Base-by-base conservation (phyloP, 2,329 filamentous ascomycete species). In the Arthrobotrys sphaeroides region DNA sequence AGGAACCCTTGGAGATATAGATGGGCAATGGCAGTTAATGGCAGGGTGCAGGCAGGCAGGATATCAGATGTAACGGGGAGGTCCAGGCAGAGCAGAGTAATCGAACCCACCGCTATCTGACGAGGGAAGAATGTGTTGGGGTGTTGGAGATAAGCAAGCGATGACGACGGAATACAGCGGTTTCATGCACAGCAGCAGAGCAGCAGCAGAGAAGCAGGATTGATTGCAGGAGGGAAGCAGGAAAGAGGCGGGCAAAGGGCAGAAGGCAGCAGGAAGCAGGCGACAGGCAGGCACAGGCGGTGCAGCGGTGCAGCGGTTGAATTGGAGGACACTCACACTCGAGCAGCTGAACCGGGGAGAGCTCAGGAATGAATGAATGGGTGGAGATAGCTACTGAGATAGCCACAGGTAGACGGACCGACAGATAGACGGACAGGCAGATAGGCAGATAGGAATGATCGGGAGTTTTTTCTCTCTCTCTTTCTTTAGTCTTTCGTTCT, bases 81-180 rank as follows among this genome's bases (percentile, higher is more conserved):
- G 51, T 68, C 51, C 51, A 51, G 64, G 40, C 51, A 57, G 31
- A 20, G 36, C 16, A 45, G 28, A 33, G 12, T 43, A n/a, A n/a
- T n/a, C n/a, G n/a, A 33, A 45, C 47, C 47, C 38, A n/a, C 61
- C 18, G 61, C 31, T 65, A 65, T 40, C 47, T 28, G 42, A 51
- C 24, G 28, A 4, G 20, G 18, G 22, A n/a, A 22, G 24, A 47
- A 61, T 74, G 70, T 68, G 62, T 68, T 67, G 69, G 69, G 36
- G 61, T 62, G 62, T 74, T 68, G 70, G 70, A 74, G 70, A 74
- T 74, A 74, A 74, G 70, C 55, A 51, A n/a, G 40, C 20, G 38
- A 38, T 28, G 36, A 57, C 42, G 40, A 33, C n/a, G 33, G 26
- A n/a, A 5, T 28, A 38, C 36, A 49, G 10, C n/a, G n/a, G n/a